Evolutionary conservation across 176 grass and related monocot genomes (phyloP), one percentile per base, ranked within the genome.

Genomic region (Elaeis guineensis): DNA sequence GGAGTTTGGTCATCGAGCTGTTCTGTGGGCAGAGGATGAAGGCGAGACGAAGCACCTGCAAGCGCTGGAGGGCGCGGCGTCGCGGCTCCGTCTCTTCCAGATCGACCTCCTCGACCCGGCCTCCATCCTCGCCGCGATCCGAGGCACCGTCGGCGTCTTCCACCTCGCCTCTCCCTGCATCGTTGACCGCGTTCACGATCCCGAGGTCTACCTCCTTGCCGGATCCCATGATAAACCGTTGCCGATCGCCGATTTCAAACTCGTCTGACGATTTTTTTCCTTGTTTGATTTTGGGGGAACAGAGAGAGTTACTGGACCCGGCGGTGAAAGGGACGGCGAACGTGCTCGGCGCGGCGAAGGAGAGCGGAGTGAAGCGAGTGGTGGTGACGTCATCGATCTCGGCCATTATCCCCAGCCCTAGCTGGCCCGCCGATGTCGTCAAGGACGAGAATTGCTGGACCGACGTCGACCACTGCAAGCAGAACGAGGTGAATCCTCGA

Each of bases 131-230:
- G 75, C 63, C 24, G 81, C 92, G 50, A 61, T 76, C 62, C 50
- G 49, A 0, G 84, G 92, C 4, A 75, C 81, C 69, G 61, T 71
- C 12, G 84, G 92, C 19, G 59, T 88, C 61, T 97, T 91, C 80
- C 92, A 97, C 72, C 81, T 97, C 54, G 92, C 92, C 1, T 97
- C 87, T 4, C 87, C 92, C 52, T 85, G 76, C 75, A 91, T 28
- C 22, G 55, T 97, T 4, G 78, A 88, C 61, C 63, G 63, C 69
- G 87, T 97, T 69, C 25, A 49, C 17, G 93, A 91, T 67, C 87
- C 87, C 78, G 78, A 83, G 93, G 93, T 85, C 6, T 1, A 44
- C 35, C 11, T 44, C 35, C 35, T 44, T 11, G 35, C 9, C 35
- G 2, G 35, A 12, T 44, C 35, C 35, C 35, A 44, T 11, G 35